A percentile compares a stretch with the other conserved stretches of the same genome.
These are phyloP conservation scores for Diaporthe humulicola DNA, from an alignment of 2,329 filamentous ascomycete species.

Conservation along the genomic window DNA sequence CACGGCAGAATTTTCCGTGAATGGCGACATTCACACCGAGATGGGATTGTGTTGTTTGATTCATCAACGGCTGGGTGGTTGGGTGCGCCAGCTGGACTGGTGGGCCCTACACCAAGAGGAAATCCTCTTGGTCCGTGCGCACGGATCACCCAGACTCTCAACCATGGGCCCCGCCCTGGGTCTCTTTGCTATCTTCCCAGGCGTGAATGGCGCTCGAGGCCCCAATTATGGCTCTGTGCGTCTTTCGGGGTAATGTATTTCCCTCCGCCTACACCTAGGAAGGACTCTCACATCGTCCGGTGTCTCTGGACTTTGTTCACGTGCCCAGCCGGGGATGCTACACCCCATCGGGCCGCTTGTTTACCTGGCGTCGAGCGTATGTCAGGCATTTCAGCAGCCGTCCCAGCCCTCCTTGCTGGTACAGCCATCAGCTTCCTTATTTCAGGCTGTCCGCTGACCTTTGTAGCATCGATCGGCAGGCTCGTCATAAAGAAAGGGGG, in stretches of 20 bases:
- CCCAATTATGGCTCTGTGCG: not conserved
- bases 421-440: accelerated
- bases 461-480: not conserved
- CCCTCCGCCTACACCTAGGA: not conserved
- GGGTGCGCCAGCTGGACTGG: too few species aligned
- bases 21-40: too few species aligned
- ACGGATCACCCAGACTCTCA: not conserved
- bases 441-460: not conserved
- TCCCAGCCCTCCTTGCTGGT: not conserved
- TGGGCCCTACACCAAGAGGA: not conserved
- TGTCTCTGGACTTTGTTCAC: not conserved
- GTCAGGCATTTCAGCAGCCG: accelerated
- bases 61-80: not conserved
- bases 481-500: not conserved
- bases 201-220: not conserved
- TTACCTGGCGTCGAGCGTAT: not conserved
- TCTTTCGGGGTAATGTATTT: not conserved
- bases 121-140: not conserved
- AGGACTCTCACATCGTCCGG: not conserved
- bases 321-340: not conserved
- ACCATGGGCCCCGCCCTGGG: too few species aligned
- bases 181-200: not conserved
- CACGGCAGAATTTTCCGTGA: too few species aligned
- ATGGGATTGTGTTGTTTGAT: too few species aligned
- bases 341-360: not conserved